phyloP scores from a whole-genome alignment of 2,329 filamentous ascomycete species.

The Xylaria sp. region DNA sequence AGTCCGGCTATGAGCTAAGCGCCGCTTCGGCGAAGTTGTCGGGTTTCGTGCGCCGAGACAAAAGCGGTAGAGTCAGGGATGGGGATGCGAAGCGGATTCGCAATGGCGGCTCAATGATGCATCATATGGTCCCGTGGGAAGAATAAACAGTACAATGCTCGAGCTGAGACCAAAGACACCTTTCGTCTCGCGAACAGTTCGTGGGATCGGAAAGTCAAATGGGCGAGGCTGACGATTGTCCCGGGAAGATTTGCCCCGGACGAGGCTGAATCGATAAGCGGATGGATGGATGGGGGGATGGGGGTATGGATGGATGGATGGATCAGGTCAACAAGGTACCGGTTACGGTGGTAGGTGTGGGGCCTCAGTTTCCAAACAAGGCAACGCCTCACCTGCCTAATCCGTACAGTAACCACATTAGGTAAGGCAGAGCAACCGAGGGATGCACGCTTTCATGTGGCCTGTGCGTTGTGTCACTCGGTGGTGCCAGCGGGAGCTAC shows the following conservation, averaged over 20 bases:
- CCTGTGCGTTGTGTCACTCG: background rate
- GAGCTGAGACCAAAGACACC: background rate
- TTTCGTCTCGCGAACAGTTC: constrained; percentile 2
- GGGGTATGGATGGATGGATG: constrained; percentile 9
- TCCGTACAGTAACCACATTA: too few relatives aligned
- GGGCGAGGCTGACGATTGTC: constrained; percentile 27
- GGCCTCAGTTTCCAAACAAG: background rate
- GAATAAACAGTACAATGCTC: background rate
- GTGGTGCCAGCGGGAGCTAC: background rate
- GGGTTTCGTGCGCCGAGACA: background rate
- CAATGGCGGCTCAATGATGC: background rate
- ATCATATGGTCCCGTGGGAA: background rate
- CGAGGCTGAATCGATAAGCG: constrained; percentile 27
- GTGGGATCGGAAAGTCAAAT: constrained; percentile 7
- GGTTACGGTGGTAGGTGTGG: constrained; percentile 1
- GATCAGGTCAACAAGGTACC: too few relatives aligned
- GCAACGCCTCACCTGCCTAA: too few relatives aligned
- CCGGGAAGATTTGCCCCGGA: constrained; percentile 21
- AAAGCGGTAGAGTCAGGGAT: background rate
- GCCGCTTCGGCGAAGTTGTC: background rate
- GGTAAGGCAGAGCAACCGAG: too few relatives aligned
- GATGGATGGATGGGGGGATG: constrained; percentile 9
- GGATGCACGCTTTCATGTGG: background rate
- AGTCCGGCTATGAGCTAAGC: background rate
- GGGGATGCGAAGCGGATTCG: background rate